Conservation (phyloP, 169 alveolate genomes). For the Babesia microti region DNA sequence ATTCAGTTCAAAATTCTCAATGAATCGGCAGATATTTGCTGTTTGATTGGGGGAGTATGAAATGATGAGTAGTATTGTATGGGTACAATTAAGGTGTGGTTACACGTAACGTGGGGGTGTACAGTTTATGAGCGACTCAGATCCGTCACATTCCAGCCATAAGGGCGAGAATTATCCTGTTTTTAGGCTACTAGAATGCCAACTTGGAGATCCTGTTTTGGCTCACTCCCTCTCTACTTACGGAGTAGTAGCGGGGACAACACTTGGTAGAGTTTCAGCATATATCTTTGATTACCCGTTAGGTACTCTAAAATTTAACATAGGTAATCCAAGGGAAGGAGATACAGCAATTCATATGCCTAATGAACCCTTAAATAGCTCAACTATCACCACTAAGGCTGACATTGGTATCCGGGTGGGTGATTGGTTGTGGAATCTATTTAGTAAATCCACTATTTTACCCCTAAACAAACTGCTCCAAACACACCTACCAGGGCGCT, state of each 20-base stretch:
- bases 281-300: constrained; percentile 13
- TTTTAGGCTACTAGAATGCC: constrained; percentile 32
- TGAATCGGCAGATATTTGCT: no score
- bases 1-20: no score
- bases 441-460: background rate
- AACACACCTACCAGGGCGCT: constrained; percentile 17
- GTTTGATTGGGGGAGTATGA: no score
- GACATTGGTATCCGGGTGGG: background rate
- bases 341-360: background rate
- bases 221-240: constrained; percentile 43
- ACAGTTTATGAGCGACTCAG: no score
- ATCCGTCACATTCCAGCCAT: no score
- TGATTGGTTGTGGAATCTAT: background rate
- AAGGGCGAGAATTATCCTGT: background rate
- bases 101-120: no score
- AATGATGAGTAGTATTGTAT: no score
- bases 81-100: no score
- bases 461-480: background rate
- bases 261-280: constrained; percentile 41
- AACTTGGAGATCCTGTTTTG: constrained; percentile 45
- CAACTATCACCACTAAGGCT: background rate
- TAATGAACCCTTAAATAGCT: background rate
- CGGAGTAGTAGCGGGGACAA: constrained; percentile 50
- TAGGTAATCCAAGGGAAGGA: background rate
- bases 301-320: constrained; percentile 1